A percentile compares a stretch with the other conserved stretches of the same genome.
phyloP scores from a whole-genome alignment of 495 filamentous ascomycete genomes.

The Achaetomiella virescens region DNA sequence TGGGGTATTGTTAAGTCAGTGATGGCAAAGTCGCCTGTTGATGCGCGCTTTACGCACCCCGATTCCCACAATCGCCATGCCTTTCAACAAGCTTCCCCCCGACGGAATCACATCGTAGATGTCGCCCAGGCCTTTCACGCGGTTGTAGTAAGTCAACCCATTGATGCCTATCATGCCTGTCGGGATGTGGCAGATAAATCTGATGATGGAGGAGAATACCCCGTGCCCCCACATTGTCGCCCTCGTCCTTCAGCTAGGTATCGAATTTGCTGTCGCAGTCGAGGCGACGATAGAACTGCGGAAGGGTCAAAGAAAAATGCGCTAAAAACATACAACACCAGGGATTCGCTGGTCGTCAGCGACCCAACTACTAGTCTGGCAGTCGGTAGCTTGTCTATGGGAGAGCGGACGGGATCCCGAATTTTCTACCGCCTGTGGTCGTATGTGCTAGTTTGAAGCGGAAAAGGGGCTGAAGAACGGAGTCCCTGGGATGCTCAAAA shows the following conservation, averaged over 20 bases:
- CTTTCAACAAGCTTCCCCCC: not conserved
- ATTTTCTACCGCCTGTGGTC: conserved; percentile 12
- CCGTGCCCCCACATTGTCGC: not conserved
- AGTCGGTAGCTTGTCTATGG: conserved; percentile 35
- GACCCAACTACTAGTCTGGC: conserved; percentile 38
- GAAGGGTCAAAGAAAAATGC: too few species aligned
- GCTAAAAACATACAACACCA: conserved; percentile 40
- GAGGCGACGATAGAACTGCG: too few species aligned
- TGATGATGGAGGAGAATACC: not conserved
- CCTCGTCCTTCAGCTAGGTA: not conserved
- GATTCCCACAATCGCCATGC: not conserved
- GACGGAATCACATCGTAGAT: conserved; percentile 1
- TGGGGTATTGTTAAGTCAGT: not conserved
- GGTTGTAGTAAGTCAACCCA: not conserved
- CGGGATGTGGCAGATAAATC: conserved; percentile 3
- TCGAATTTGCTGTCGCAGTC: too few species aligned
- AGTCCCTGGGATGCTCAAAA: too few species aligned
- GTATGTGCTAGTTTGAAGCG: too few species aligned
- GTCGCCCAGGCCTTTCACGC: not conserved
- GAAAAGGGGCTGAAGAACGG: too few species aligned
- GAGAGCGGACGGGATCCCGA: conserved; percentile 49
- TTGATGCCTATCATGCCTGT: not conserved
- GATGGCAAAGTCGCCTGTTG: too few species aligned
- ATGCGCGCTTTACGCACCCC: too few species aligned
- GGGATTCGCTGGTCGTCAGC: conserved; percentile 37